A percentile compares a stretch with the other conserved stretches of the same genome.
These are phyloP conservation scores for Sugiyamaella boreocaroliniensis DNA, from an alignment of 805 yeast genomes.

Conservation along the genomic window DNA sequence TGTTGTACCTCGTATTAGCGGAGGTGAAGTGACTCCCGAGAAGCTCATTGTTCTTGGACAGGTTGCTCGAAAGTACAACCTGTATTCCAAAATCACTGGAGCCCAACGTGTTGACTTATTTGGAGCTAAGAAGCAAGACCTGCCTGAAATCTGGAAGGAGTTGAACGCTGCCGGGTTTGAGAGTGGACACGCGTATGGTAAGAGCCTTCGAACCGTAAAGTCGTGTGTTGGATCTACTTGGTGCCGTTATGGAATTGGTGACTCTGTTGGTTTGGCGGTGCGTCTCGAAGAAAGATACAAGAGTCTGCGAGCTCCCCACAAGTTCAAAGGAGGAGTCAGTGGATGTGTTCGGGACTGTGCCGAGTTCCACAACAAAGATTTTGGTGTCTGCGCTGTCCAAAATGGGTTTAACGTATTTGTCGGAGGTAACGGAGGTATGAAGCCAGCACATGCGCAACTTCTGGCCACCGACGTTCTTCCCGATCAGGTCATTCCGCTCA, in stretches of 20 bases:
- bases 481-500: slow-evolving; percentile 33
- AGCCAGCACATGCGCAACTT: slow-evolving; percentile 35
- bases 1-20: slow-evolving; percentile 35
- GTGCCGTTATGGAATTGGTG: slow-evolving; percentile 37
- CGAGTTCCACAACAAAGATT: slow-evolving; percentile 35
- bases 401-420: slow-evolving; percentile 35
- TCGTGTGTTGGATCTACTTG: slow-evolving; percentile 37
- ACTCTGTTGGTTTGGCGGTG: slow-evolving; percentile 35
- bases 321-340: slow-evolving; percentile 36
- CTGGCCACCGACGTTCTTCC: slow-evolving; percentile 32
- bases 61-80: slow-evolving; percentile 5
- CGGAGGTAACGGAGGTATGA: slow-evolving; percentile 39
- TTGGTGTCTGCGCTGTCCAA: slow-evolving; percentile 35
- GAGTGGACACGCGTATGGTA: slow-evolving; percentile 37
- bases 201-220: slow-evolving; percentile 33
- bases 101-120: slow-evolving; percentile 5
- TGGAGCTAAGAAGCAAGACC: slow-evolving; percentile 7
- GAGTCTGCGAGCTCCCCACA: slow-evolving; percentile 35
- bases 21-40: slow-evolving; percentile 37
- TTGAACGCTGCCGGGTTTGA: slow-evolving; percentile 23
- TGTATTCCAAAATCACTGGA: slow-evolving; percentile 6
- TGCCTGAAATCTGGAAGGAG: slow-evolving; percentile 6
- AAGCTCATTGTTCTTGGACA: slow-evolving; percentile 23
- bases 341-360: slow-evolving; percentile 38
- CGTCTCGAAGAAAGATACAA: slow-evolving; percentile 35